Evolutionary conservation across 2,329 filamentous ascomycete genomes (phyloP).

Genomic region (Stachybotrys chartarum): DNA sequence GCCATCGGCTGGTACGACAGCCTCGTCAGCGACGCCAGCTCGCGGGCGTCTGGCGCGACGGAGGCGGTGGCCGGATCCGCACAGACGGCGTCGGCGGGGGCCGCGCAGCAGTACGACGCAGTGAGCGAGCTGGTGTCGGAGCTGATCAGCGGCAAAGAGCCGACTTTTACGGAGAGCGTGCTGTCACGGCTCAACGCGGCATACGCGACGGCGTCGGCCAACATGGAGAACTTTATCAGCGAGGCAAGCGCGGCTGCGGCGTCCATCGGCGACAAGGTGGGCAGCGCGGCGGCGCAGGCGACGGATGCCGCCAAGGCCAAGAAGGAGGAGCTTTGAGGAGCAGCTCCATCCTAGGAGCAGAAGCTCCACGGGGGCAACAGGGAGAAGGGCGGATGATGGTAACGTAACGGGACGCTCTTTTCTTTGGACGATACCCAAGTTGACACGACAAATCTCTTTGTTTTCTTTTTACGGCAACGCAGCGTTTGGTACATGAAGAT

Average conservation of each 20-base stretch:
- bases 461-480: neutral
- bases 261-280: slow-evolving; percentile 26
- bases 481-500: neutral
- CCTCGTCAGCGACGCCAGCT: slow-evolving; percentile 39
- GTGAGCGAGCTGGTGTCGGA: slow-evolving; percentile 70
- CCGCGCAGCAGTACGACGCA: slow-evolving; percentile 58
- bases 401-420: slow-evolving; percentile 12
- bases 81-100: slow-evolving; percentile 54
- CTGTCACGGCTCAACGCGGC: slow-evolving; percentile 63
- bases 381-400: neutral
- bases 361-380: too few relatives aligned
- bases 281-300: slow-evolving; percentile 30
- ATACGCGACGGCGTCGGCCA: slow-evolving; percentile 61
- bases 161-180: slow-evolving; percentile 74
- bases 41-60: slow-evolving; percentile 55
- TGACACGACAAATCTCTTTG: slow-evolving; percentile 4
- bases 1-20: slow-evolving; percentile 50
- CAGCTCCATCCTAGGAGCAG: neutral
- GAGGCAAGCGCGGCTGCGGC: slow-evolving; percentile 24
- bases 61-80: slow-evolving; percentile 45
- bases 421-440: slow-evolving; percentile 17
- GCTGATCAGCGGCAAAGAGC: slow-evolving; percentile 69
- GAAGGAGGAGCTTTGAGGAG: slow-evolving; percentile 33
- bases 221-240: slow-evolving; percentile 35
- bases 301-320: slow-evolving; percentile 35